Percentiles rank a stretch among this genome's conserved stretches.
phyloP scores from a whole-genome alignment of 2,329 filamentous ascomycete species.

The Apiospora arundinis region DNA sequence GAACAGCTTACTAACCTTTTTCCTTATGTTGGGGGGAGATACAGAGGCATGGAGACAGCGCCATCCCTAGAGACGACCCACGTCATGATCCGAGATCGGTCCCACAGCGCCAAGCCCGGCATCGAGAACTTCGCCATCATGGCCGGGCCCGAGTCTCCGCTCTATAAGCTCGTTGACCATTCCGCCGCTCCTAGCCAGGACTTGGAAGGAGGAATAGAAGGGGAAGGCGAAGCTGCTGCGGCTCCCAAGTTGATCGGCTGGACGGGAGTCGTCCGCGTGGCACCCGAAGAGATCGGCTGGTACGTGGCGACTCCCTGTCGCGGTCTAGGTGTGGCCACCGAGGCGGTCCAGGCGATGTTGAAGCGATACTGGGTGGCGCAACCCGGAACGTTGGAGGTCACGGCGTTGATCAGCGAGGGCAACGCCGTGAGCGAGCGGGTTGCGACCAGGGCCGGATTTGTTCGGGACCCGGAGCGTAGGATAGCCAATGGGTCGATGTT shows the following conservation, averaged over 20 bases:
- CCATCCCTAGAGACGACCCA: not conserved
- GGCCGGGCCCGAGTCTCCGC: constrained; percentile 9
- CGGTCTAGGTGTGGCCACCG: constrained; percentile 8
- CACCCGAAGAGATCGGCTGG: constrained; percentile 16
- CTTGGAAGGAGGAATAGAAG: too few species aligned
- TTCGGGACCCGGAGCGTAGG: not conserved
- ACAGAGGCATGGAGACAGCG: not conserved
- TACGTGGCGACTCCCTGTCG: not conserved
- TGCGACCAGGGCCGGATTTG: not conserved
- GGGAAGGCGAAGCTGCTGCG: not conserved
- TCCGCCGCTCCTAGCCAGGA: not conserved
- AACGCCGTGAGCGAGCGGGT: not conserved
- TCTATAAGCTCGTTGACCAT: not conserved
- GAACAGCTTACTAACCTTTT: not conserved
- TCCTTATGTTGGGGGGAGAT: too few species aligned
- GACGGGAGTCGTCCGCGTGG: constrained; percentile 10
- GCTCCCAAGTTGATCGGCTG: not conserved
- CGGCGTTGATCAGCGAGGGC: not conserved
- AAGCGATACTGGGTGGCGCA: constrained; percentile 1
- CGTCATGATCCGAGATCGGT: not conserved
- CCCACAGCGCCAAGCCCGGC: constrained; percentile 1
- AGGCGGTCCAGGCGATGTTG: constrained; percentile 3
- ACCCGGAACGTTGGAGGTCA: not conserved
- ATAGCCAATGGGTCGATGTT: not conserved
- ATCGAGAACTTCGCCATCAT: constrained; percentile 22